Conservation (phyloP, 108 stramenopile genomes). For the Pseudonitzschia multiseries region DNA sequence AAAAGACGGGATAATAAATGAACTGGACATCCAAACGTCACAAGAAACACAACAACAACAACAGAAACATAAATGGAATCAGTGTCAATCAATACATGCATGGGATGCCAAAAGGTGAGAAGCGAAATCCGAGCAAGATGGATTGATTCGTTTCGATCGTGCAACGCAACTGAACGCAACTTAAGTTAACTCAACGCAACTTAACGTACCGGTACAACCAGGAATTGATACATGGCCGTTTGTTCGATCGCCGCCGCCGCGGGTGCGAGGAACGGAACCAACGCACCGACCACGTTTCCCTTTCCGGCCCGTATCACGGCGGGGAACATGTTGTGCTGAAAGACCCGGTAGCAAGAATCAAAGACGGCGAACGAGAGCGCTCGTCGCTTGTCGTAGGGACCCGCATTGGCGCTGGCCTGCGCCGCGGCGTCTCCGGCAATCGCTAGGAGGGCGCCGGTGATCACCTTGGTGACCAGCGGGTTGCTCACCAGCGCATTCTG, state of each 20-base stretch:
- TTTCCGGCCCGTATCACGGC: conserved; percentile 33
- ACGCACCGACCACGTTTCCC: conserved; percentile 33
- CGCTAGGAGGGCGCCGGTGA: conserved; percentile 42
- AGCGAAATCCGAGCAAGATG: no score
- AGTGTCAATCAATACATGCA: not conserved
- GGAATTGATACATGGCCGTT: conserved; percentile 51
- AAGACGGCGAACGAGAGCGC: conserved; percentile 54
- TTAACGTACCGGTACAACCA: conserved; percentile 39
- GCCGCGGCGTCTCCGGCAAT: conserved; percentile 53
- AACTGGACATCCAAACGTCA: not conserved
- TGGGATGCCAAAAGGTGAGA: no score
- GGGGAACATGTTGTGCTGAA: conserved; percentile 51
- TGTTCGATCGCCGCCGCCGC: conserved; percentile 45
- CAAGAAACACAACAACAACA: not conserved
- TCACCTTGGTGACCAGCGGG: conserved; percentile 37
- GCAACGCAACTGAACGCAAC: no score
- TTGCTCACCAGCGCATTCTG: conserved; percentile 23
- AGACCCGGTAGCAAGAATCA: conserved; percentile 52
- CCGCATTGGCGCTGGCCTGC: not conserved
- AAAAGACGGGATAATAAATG: conserved; percentile 20
- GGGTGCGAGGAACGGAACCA: not conserved
- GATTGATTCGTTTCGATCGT: no score
- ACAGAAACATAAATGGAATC: no score
- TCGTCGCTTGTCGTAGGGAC: conserved; percentile 37
- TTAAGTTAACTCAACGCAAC: no score